A percentile compares a stretch with the other conserved stretches of the same genome.
Evolutionary conservation across 768 basidiomycete genomes (phyloP).

Genomic region (Melanogaster broomeanus): DNA sequence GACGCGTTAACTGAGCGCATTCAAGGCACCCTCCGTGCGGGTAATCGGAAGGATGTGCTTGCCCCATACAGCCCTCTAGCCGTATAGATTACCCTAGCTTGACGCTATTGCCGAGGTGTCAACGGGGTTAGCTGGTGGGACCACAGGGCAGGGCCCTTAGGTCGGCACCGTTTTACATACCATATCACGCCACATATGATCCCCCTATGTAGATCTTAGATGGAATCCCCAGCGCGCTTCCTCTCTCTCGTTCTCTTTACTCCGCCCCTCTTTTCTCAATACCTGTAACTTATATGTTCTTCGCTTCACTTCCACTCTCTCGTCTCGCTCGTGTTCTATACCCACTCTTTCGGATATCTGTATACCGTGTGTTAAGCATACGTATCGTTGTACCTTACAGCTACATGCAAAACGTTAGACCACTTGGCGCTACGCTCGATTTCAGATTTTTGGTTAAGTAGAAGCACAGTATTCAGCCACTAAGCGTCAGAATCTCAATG

Average conservation of each 20-base stretch:
- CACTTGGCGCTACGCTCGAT: too few relatives aligned
- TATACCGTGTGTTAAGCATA: too few relatives aligned
- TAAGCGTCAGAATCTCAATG: too few relatives aligned
- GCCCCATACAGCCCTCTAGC: neutral
- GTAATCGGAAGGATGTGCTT: neutral
- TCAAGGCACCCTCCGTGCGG: neutral
- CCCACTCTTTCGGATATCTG: too few relatives aligned
- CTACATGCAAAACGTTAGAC: too few relatives aligned
- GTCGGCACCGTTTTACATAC: neutral
- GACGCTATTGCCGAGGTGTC: slow-evolving; percentile 12
- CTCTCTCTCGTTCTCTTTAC: neutral
- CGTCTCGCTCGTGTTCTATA: slow-evolving; percentile 8
- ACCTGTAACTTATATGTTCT: slow-evolving; percentile 19
- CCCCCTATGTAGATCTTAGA: neutral
- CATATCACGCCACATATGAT: neutral
- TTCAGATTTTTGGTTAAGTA: too few relatives aligned
- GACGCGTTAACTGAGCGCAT: slow-evolving; percentile 9
- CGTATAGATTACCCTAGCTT: slow-evolving; percentile 10
- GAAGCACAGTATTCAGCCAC: too few relatives aligned
- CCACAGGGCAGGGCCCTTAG: slow-evolving; percentile 12
- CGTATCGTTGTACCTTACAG: too few relatives aligned
- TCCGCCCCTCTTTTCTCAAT: slow-evolving; percentile 1
- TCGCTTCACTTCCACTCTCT: neutral
- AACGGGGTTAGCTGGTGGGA: neutral
- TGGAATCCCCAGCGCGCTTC: neutral